phyloP scores from a whole-genome alignment of 2,329 filamentous ascomycete genomes.

The Aureobasidium sp. region DNA sequence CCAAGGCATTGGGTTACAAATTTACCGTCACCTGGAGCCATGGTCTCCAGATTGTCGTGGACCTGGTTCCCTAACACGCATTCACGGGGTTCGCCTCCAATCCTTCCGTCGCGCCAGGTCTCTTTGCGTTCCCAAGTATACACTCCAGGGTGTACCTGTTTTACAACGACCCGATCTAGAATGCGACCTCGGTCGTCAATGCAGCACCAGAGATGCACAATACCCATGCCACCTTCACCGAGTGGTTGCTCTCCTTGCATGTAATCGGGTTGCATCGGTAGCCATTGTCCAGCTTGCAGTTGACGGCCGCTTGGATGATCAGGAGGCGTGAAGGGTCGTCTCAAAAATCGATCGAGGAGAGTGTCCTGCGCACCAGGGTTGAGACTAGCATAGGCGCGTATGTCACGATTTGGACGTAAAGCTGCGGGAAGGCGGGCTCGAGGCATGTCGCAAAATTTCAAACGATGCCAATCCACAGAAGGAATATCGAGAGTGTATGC shows the following conservation, averaged over 20 bases:
- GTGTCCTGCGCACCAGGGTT: background rate
- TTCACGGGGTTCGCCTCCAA: conserved; percentile 5
- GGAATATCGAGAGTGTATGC: background rate
- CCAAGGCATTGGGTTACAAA: background rate
- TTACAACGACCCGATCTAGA: background rate
- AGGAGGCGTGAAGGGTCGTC: background rate
- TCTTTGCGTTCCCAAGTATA: background rate
- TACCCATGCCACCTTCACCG: background rate
- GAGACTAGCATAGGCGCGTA: background rate
- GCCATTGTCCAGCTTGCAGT: background rate
- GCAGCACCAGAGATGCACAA: conserved; percentile 1
- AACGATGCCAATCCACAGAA: background rate
- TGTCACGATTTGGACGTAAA: background rate
- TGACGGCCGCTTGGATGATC: background rate
- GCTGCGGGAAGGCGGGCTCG: background rate
- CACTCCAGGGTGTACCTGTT: background rate
- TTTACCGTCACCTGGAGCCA: background rate
- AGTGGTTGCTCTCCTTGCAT: background rate
- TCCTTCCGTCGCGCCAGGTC: background rate
- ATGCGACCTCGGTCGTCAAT: background rate
- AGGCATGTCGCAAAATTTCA: background rate
- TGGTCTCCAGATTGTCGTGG: background rate
- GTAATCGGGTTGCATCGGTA: background rate
- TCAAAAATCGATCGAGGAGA: background rate
- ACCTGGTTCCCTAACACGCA: background rate